These are phyloP conservation scores for Yamadazyma phyllophila DNA, from an alignment of 805 yeast species.

Conservation along the genomic window DNA sequence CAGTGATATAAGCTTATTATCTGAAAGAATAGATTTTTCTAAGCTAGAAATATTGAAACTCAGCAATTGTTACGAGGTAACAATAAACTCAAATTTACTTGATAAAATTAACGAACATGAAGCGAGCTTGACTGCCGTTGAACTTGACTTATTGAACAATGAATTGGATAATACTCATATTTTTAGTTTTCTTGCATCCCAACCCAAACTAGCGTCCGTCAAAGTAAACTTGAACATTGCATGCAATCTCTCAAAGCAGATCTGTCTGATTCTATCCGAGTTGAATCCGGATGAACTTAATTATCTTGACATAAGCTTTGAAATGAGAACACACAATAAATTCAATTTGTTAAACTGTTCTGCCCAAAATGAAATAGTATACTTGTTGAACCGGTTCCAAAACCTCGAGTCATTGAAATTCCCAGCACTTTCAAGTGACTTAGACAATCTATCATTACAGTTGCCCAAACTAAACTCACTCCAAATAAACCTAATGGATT, in stretches of 20 bases:
- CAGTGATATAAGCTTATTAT: slow-evolving; percentile 6
- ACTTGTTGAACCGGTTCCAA: slow-evolving; percentile 5
- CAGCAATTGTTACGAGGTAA: slow-evolving; percentile 11
- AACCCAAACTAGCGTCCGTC: not conserved
- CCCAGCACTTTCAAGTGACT: slow-evolving; percentile 10
- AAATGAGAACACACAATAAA: slow-evolving; percentile 9
- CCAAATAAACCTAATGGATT: slow-evolving; percentile 13
- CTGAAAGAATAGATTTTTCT: slow-evolving; percentile 7
- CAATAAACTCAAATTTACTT: not conserved
- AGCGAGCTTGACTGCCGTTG: slow-evolving; percentile 4
- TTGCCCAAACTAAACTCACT: slow-evolving; percentile 6
- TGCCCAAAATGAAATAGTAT: slow-evolving; percentile 3
- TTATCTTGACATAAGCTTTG: slow-evolving; percentile 9
- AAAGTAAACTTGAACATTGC: slow-evolving; percentile 11
- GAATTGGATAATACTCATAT: slow-evolving; percentile 8
- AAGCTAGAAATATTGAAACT: slow-evolving; percentile 8
- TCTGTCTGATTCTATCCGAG: slow-evolving; percentile 2
- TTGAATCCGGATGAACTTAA: not conserved
- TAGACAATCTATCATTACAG: slow-evolving; percentile 1
- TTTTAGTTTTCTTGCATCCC: slow-evolving; percentile 1
- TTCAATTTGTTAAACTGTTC: slow-evolving; percentile 2
- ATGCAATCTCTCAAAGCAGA: slow-evolving; percentile 5
- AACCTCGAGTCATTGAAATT: slow-evolving; percentile 7
- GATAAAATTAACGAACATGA: not conserved
- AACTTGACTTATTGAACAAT: slow-evolving; percentile 10